These are phyloP conservation scores for Vickermania spadyakhi DNA, from an alignment of 208 protist genomes.

Conservation along the genomic window DNA sequence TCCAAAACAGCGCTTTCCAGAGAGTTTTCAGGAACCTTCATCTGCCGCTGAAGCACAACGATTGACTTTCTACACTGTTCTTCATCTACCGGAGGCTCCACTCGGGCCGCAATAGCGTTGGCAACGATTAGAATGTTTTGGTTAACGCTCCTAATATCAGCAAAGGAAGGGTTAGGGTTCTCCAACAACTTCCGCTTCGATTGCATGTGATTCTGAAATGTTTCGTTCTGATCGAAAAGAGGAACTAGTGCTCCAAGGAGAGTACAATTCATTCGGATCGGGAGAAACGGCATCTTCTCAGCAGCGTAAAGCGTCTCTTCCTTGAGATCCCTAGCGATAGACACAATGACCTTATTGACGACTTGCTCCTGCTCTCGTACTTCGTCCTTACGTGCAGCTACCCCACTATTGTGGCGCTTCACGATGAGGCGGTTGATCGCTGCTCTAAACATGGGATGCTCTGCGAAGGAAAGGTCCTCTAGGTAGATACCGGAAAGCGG, in stretches of 20 bases:
- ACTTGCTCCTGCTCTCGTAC: background rate
- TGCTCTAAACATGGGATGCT: background rate
- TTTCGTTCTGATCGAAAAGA: background rate
- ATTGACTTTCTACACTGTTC: background rate
- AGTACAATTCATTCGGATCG: background rate
- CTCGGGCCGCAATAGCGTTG: background rate
- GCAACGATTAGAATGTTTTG: background rate
- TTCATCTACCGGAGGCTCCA: background rate
- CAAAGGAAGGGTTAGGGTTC: background rate
- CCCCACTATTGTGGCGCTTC: background rate
- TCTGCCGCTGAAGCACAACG: background rate
- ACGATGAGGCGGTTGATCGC: conserved; percentile 5
- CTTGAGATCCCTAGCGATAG: background rate
- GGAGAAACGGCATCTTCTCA: background rate
- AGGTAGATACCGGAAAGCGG: background rate
- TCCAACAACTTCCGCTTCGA: background rate
- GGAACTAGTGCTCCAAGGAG: background rate
- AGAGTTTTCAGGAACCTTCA: background rate
- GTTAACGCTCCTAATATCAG: background rate
- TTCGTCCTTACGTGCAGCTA: background rate
- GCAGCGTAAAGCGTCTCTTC: background rate
- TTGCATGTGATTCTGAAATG: background rate
- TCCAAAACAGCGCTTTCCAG: background rate
- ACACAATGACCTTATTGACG: background rate
- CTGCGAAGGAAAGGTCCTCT: background rate